Conservation (phyloP, 2,329 filamentous ascomycete genomes). For the Elsinoe australis region DNA sequence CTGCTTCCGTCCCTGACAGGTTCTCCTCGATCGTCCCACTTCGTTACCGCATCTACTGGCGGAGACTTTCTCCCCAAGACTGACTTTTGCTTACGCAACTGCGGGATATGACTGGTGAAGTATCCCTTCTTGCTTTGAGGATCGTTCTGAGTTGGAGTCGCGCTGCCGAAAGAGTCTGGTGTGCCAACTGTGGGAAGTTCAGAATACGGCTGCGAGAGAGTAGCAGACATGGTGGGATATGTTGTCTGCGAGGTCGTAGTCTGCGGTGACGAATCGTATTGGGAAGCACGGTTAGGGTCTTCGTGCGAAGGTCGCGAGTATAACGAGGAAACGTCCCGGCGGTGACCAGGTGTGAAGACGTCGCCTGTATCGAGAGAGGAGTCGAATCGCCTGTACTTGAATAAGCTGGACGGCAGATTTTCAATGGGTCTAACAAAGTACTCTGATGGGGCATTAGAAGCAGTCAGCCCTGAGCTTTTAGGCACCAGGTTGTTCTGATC, state of each 20-base stretch:
- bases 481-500: slow-evolving; percentile 16
- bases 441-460: slow-evolving; percentile 16
- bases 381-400: slow-evolving; percentile 15
- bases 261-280: neutral
- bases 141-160: neutral
- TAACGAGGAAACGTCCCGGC: slow-evolving; percentile 5
- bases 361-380: slow-evolving; percentile 12
- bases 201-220: slow-evolving; percentile 9
- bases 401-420: slow-evolving; percentile 16
- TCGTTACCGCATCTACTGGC: neutral
- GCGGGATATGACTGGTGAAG: slow-evolving; percentile 13
- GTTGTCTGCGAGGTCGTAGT: neutral
- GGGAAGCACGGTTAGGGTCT: neutral
- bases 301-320: slow-evolving; percentile 9
- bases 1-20: slow-evolving; percentile 3
- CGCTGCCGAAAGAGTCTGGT: neutral
- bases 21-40: slow-evolving; percentile 7
- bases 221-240: neutral
- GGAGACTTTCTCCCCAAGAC: neutral
- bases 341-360: slow-evolving; percentile 14
- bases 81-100: neutral
- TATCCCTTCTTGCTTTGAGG: neutral
- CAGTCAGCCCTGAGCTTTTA: slow-evolving; percentile 12
- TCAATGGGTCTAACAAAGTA: slow-evolving; percentile 15
- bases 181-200: slow-evolving; percentile 5